Conservation (phyloP, 2,329 filamentous ascomycete genomes). For the Fusarium piperis region DNA sequence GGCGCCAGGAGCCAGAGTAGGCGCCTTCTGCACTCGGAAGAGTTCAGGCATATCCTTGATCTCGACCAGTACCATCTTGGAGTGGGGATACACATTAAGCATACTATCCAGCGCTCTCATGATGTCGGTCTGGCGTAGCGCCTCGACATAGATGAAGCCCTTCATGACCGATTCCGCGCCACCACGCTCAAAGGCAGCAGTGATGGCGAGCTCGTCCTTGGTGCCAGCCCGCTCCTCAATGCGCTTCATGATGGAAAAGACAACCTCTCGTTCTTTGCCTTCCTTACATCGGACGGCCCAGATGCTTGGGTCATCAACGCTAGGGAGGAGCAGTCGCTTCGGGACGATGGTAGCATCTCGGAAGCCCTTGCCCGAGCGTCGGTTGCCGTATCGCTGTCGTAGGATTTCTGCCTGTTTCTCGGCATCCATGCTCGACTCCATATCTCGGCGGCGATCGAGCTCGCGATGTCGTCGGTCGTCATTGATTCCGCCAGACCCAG, state of each 20-base stretch:
- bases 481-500: slow-evolving; percentile 80
- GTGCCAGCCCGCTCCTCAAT: slow-evolving; percentile 82
- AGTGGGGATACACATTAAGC: slow-evolving; percentile 88
- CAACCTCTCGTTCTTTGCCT: slow-evolving; percentile 92
- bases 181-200: slow-evolving; percentile 90
- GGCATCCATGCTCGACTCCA: slow-evolving; percentile 87
- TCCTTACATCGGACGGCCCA: slow-evolving; percentile 94
- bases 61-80: slow-evolving; percentile 86
- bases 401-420: slow-evolving; percentile 91
- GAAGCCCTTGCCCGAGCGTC: slow-evolving; percentile 70
- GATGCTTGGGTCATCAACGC: slow-evolving; percentile 94
- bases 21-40: slow-evolving; percentile 88
- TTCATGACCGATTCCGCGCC: slow-evolving; percentile 82
- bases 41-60: slow-evolving; percentile 98
- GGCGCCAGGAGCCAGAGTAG: slow-evolving; percentile 83
- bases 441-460: slow-evolving; percentile 89
- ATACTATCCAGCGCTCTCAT: slow-evolving; percentile 83
- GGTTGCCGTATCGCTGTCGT: slow-evolving; percentile 87
- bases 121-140: slow-evolving; percentile 86
- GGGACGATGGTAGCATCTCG: slow-evolving; percentile 82
- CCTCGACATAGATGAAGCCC: slow-evolving; percentile 95
- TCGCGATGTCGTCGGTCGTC: slow-evolving; percentile 95
- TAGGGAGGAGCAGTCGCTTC: slow-evolving; percentile 86
- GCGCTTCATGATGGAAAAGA: slow-evolving; percentile 88
- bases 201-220: slow-evolving; percentile 84